Conservation (phyloP, 768 basidiomycete species). For the Tremella mesenterica region DNA sequence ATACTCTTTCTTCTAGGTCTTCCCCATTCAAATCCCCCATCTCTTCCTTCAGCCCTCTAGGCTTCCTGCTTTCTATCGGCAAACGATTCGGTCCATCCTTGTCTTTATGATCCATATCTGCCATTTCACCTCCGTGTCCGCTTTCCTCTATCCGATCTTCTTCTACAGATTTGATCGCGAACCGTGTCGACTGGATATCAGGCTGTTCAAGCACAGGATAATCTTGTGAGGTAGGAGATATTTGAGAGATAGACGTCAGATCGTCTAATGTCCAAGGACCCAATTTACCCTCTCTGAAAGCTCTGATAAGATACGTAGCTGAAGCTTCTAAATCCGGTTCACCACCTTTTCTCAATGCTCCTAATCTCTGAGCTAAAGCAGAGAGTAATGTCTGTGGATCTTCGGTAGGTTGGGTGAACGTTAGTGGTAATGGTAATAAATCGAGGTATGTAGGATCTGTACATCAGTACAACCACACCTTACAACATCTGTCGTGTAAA, state of each 20-base stretch:
- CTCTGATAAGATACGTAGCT: conserved; percentile 69
- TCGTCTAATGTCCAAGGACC: conserved; percentile 44
- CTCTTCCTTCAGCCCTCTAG: neutral
- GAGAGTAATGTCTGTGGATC: conserved; percentile 62
- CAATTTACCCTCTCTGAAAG: conserved; percentile 61
- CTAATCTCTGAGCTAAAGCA: conserved; percentile 62
- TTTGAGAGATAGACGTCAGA: conserved; percentile 7
- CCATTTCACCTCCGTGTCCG: neutral
- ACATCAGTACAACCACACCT: neutral
- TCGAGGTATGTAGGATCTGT: conserved; percentile 19
- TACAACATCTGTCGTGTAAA: neutral
- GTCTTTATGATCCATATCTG: no score
- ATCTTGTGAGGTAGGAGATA: neutral
- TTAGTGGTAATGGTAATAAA: conserved; percentile 46
- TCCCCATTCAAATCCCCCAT: neutral
- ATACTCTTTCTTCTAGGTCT: neutral
- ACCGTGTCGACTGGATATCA: no score
- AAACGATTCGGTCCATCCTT: no score
- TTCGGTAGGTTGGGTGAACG: conserved; percentile 53
- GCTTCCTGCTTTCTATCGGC: no score
- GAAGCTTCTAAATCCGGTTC: conserved; percentile 62
- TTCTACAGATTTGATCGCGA: no score
- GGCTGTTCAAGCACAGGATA: no score
- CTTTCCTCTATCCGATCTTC: neutral
- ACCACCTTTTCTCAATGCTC: conserved; percentile 74